Evolutionary conservation across 2,329 filamentous ascomycete species (phyloP).

Genomic region (Ampelomyces quisqualis): DNA sequence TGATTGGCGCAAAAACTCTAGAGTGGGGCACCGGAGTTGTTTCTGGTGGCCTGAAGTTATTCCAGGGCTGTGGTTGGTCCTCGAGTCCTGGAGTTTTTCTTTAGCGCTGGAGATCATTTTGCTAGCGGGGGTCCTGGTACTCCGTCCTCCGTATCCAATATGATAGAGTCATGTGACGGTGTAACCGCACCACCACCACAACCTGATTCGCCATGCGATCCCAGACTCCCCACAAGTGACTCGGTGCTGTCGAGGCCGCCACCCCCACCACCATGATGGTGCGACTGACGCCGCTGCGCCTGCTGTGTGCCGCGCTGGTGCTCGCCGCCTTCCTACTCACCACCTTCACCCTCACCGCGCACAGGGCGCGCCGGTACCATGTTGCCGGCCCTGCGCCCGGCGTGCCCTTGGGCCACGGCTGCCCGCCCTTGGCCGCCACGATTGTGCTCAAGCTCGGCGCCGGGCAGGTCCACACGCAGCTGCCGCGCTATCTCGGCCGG

Average conservation of each 20-base stretch:
- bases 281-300: conserved; percentile 40
- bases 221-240: neutral
- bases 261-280: conserved; percentile 35
- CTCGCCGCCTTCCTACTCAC: conserved; percentile 24
- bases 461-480: conserved; percentile 57
- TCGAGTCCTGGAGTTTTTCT: too few relatives aligned
- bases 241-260: neutral
- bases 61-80: too few relatives aligned
- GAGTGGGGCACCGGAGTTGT: too few relatives aligned
- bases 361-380: conserved; percentile 35
- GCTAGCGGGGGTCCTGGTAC: too few relatives aligned
- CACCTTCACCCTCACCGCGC: conserved; percentile 24
- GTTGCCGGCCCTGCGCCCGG: conserved; percentile 19
- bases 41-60: too few relatives aligned
- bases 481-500: conserved; percentile 58
- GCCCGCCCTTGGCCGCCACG: conserved; percentile 43
- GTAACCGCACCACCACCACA: too few relatives aligned
- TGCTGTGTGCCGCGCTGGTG: conserved; percentile 32
- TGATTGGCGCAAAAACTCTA: too few relatives aligned
- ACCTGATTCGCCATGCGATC: too few relatives aligned
- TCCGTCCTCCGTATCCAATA: too few relatives aligned
- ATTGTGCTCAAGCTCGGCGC: conserved; percentile 61
- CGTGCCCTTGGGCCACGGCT: conserved; percentile 33
- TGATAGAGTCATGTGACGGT: too few relatives aligned
- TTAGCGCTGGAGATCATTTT: too few relatives aligned